Base-by-base conservation (phyloP, 2,329 filamentous ascomycete genomes). In the Phialophora tarda region DNA sequence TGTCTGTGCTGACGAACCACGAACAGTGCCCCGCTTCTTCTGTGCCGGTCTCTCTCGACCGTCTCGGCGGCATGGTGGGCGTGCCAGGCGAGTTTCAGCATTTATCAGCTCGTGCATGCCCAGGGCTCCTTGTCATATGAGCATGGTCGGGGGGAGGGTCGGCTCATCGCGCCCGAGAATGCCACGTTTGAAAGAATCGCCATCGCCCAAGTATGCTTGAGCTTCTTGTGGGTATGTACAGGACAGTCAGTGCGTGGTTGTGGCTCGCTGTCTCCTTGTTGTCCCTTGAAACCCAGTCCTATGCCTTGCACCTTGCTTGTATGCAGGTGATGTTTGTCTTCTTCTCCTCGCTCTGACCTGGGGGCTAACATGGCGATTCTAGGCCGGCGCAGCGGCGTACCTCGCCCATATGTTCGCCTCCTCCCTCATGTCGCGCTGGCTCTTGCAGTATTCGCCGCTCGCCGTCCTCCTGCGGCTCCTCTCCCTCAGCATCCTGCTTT, bases 381-480 rank as follows among this genome's bases (percentile, higher is more conserved):
- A 73, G 71, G 71, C 71, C 34, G 65, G 63, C 12, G 64, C 69
- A 23, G 69, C 71, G n/a, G 70, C 71, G 0, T 73, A 73, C 47
- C 64, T 73, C 4, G 67, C 71, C 6, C 71, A 73, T 63, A 48
- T 73, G 54, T 72, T 73, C 58, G 69, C 69, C 6, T 73, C 71
- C 8, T 73, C 71, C 5, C 64, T 73, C 47, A 73, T 73, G 71
- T 63, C 71, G 12, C 66, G 71, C 34, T 73, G 90, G 91, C 88
- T 95, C 73, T 84, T 94, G 72, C 90, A 93, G 77, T 95, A 94
- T 79, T 92, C 91, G 14, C 91, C 91, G 47, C 76, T 79, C 72
- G 91, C 91, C 58, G 92, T 92, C 55, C 86, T 93, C 68, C 88
- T 95, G 65, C 91, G 91, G 58, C 88, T 95, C 53, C 69, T 66